Conservation (phyloP, 164 flowering plant species). For the grape (Vitis vinifera) region DNA sequence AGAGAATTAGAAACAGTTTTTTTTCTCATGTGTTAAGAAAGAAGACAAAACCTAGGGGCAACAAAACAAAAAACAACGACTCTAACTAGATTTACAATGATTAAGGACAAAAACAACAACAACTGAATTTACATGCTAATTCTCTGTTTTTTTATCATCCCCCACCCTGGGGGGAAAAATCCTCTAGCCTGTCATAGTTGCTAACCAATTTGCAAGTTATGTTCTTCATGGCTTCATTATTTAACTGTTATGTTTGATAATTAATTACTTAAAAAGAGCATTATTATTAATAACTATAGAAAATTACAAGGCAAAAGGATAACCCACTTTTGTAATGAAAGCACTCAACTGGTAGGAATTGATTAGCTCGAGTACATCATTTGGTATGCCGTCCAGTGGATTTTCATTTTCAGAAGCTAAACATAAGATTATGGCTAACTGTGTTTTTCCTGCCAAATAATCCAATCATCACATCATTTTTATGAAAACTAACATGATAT, state of each 20-base stretch:
- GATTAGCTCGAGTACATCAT: constrained; percentile 58
- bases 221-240: neutral
- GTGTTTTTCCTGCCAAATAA: constrained; percentile 52
- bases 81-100: too few species aligned
- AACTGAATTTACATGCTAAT: too few species aligned
- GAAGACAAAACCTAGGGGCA: too few species aligned
- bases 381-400: constrained; percentile 41
- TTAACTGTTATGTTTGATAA: neutral
- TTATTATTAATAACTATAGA: neutral
- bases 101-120: too few species aligned
- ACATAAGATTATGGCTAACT: constrained; percentile 63
- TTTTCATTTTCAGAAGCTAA: constrained; percentile 38
- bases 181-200: too few species aligned
- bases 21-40: too few species aligned
- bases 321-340: constrained; percentile 74
- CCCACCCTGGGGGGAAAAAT: too few species aligned
- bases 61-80: too few species aligned
- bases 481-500: neutral
- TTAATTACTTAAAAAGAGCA: neutral
- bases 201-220: too few species aligned
- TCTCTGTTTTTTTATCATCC: too few species aligned
- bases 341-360: constrained; percentile 69
- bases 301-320: constrained; percentile 20
- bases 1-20: too few species aligned
- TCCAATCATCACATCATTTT: constrained; percentile 14